Evolutionary conservation across 352 stramenopile species (phyloP).

Genomic region (Phytopythium cucurbitacearum): DNA sequence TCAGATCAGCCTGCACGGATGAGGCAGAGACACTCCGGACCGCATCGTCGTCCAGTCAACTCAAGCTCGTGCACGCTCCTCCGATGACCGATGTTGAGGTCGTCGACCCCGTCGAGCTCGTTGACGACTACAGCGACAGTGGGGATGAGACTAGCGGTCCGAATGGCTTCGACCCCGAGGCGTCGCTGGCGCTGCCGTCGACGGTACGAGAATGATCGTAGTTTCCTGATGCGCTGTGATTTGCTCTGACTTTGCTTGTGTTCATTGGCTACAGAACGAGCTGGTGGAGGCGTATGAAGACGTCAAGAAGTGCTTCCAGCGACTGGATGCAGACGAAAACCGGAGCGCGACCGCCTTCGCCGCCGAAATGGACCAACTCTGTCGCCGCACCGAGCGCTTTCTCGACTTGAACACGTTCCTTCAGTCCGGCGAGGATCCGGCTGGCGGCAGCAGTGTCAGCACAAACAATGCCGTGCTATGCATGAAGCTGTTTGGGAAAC

Average conservation of each 20-base stretch:
- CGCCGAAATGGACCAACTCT: conserved; percentile 9
- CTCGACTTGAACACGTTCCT: conserved; percentile 28
- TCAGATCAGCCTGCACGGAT: too few relatives aligned
- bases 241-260: conserved; percentile 1
- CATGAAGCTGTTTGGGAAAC: conserved; percentile 18
- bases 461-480: conserved; percentile 14
- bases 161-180: conserved; percentile 30
- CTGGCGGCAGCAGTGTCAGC: not conserved
- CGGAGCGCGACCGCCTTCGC: conserved; percentile 1
- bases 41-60: conserved; percentile 5
- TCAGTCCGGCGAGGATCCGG: conserved; percentile 8
- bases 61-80: conserved; percentile 47
- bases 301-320: conserved; percentile 21
- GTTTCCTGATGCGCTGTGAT: not conserved
- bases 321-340: conserved; percentile 9
- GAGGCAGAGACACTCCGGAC: too few relatives aligned
- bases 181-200: conserved; percentile 48
- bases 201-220: conserved; percentile 12
- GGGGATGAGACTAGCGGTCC: conserved; percentile 1
- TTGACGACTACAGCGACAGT: not conserved
- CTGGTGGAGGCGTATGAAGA: conserved; percentile 18
- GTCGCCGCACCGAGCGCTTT: conserved; percentile 15
- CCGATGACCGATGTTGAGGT: conserved; percentile 19
- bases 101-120: conserved; percentile 1
- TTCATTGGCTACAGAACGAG: conserved; percentile 16